These are phyloP conservation scores for Vaccinium vitisidaea DNA, from an alignment of 148 eudicot species.

Conservation along the genomic window DNA sequence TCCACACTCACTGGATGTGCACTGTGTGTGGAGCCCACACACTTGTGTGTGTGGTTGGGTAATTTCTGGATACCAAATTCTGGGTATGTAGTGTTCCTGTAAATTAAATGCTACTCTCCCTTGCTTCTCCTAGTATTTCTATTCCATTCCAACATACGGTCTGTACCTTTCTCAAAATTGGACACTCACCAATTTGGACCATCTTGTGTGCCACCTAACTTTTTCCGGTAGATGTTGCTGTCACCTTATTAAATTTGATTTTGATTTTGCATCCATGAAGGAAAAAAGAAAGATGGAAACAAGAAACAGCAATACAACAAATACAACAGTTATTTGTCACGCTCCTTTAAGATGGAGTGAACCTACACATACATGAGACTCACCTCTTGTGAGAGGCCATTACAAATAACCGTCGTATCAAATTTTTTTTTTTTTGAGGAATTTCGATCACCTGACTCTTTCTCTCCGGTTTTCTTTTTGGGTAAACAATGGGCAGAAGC, in stretches of 20 bases:
- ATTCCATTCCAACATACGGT: neutral
- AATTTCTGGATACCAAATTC: no score
- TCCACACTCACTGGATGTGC: no score
- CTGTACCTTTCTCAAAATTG: neutral
- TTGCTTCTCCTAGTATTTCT: neutral
- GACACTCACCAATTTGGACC: neutral
- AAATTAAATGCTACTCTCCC: neutral
- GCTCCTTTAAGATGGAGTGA: no score
- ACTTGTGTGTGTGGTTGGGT: no score
- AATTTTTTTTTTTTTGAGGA: neutral
- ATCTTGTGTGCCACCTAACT: neutral
- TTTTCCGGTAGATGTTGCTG: neutral
- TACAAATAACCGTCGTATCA: no score
- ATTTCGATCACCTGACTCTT: neutral
- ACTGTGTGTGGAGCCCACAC: no score
- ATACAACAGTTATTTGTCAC: no score
- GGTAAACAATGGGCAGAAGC: no score
- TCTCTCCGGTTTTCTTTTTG: neutral
- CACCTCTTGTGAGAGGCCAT: no score
- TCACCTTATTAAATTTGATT: neutral
- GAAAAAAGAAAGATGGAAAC: neutral
- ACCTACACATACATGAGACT: no score
- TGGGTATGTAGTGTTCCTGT: no score
- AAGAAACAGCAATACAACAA: no score
- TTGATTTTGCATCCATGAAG: neutral